Percentiles rank a stretch among this genome's conserved stretches.
Evolutionary conservation across 192 early-diverging fungal genomes (phyloP).

Genomic region (Coemansia reversa): DNA sequence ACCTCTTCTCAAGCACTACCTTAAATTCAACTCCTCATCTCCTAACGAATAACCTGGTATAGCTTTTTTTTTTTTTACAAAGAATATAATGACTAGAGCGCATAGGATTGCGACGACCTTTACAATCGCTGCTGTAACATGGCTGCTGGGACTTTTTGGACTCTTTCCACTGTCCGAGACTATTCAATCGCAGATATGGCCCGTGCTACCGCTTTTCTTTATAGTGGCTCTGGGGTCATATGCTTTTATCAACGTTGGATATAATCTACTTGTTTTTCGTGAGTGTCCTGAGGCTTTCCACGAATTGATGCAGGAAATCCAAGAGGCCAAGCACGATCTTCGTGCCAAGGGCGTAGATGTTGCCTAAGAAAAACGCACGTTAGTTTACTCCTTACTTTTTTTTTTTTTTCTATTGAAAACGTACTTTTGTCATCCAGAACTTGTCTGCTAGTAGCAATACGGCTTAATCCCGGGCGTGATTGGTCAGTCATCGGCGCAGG

Average conservation of each 20-base stretch:
- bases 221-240: conserved; percentile 88
- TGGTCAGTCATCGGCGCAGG: neutral
- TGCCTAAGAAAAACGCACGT: neutral
- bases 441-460: neutral
- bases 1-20: neutral
- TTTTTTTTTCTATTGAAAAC: neutral
- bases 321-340: conserved; percentile 77
- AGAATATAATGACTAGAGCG: conserved; percentile 36
- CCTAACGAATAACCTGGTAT: neutral
- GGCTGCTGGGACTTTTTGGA: conserved; percentile 39
- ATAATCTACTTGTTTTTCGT: conserved; percentile 80
- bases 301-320: conserved; percentile 81
- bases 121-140: conserved; percentile 19
- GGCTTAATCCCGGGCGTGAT: neutral
- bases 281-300: conserved; percentile 90
- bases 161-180: conserved; percentile 39
- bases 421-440: neutral
- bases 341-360: conserved; percentile 65
- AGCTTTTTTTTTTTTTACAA: conserved; percentile 1
- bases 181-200: conserved; percentile 42
- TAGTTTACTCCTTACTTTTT: neutral
- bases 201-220: conserved; percentile 35
- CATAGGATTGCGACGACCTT: conserved; percentile 16
- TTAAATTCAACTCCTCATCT: conserved; percentile 2
- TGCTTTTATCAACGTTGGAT: conserved; percentile 83